These are phyloP conservation scores for Inonotus obliquus DNA, from an alignment of 1,284 basidiomycete species.

Conservation along the genomic window DNA sequence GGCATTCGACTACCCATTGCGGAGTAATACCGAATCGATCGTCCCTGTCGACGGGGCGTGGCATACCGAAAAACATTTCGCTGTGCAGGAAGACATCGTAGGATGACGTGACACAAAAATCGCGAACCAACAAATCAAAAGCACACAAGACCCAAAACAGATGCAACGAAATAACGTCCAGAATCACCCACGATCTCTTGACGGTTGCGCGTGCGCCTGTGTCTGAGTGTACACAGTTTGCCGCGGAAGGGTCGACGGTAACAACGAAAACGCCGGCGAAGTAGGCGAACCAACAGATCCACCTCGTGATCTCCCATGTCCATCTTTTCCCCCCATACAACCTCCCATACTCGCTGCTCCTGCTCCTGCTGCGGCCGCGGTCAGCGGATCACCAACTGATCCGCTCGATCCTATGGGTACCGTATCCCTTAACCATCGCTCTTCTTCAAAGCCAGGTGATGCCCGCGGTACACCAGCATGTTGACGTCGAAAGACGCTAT, in stretches of 20 bases:
- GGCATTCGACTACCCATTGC: no score
- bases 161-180: no score
- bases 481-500: slow-evolving; percentile 42
- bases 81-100: no score
- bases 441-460: slow-evolving; percentile 43
- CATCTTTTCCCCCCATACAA: neutral
- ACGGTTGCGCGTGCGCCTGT: neutral
- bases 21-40: no score
- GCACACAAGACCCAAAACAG: no score
- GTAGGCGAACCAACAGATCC: neutral
- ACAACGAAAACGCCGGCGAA: neutral
- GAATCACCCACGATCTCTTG: neutral
- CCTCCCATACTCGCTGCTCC: neutral
- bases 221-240: neutral
- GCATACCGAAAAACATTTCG: no score
- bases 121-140: no score
- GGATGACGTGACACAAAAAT: no score
- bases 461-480: slow-evolving; percentile 24
- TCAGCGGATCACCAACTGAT: neutral
- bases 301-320: neutral
- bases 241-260: neutral
- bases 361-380: no score
- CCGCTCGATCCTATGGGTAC: slow-evolving; percentile 32
- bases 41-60: no score
- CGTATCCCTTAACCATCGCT: slow-evolving; percentile 59